A percentile compares a stretch with the other conserved stretches of the same genome.
Conservation (phyloP, 371 early-diverging fungal species). For the Lichtheimia corymbifera region DNA sequence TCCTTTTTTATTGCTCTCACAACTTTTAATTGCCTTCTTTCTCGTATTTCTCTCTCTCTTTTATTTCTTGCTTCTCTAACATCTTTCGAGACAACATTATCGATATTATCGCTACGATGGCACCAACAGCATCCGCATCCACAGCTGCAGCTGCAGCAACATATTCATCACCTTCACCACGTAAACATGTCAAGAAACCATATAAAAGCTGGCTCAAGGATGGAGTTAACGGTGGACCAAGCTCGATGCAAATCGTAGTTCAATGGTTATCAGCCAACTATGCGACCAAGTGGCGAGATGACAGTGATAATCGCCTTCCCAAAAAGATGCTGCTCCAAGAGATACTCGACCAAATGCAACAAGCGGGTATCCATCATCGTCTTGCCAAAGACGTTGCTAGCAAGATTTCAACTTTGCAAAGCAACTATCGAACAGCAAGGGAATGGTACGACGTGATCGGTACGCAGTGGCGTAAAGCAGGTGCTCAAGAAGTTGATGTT, state of each 20-base stretch:
- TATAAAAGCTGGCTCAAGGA: slow-evolving; percentile 54
- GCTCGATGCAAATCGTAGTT: slow-evolving; percentile 47
- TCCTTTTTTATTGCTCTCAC: slow-evolving; percentile 5
- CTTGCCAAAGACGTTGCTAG: slow-evolving; percentile 49
- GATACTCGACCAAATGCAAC: slow-evolving; percentile 46
- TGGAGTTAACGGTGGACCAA: slow-evolving; percentile 49
- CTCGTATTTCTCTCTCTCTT: background rate
- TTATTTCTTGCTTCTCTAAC: background rate
- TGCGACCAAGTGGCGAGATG: slow-evolving; percentile 50
- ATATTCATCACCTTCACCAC: background rate
- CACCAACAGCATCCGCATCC: background rate
- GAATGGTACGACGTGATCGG: slow-evolving; percentile 52
- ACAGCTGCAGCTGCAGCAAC: slow-evolving; percentile 1
- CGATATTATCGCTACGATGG: background rate
- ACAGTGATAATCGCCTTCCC: slow-evolving; percentile 42
- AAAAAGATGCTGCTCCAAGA: slow-evolving; percentile 46
- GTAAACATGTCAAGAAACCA: slow-evolving; percentile 30
- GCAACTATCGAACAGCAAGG: slow-evolving; percentile 47
- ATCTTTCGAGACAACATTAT: too few species aligned
- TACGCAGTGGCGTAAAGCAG: slow-evolving; percentile 34
- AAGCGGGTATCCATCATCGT: slow-evolving; percentile 50
- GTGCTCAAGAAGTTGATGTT: slow-evolving; percentile 31
- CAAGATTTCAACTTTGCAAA: slow-evolving; percentile 49
- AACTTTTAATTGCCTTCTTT: slow-evolving; percentile 2
- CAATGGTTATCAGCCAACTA: slow-evolving; percentile 48